Percentiles rank a stretch among this genome's conserved stretches.
Conservation (phyloP, 345 rosid genomes). For the Bretschneidera sinensis region DNA sequence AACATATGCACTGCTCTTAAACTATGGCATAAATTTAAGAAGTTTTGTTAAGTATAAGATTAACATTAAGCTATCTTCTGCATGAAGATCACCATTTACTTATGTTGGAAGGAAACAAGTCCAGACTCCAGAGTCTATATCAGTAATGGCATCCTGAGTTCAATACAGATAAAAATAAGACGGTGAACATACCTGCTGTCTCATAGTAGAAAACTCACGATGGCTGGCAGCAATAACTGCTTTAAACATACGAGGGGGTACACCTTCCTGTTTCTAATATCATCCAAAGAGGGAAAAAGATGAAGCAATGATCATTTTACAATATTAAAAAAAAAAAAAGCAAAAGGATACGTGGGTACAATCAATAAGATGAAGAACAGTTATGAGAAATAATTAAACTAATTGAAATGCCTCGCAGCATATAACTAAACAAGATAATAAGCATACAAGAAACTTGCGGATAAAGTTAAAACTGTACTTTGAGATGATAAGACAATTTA, state of each 20-base stretch:
- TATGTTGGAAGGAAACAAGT: background rate
- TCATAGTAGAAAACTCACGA: slow-evolving; percentile 88
- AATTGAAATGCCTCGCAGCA: background rate
- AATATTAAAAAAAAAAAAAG: background rate
- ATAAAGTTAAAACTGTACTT: slow-evolving; percentile 3
- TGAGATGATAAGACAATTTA: background rate
- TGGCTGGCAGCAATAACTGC: slow-evolving; percentile 93
- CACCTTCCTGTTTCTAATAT: slow-evolving; percentile 82
- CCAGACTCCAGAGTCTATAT: background rate
- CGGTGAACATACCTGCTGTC: slow-evolving; percentile 70
- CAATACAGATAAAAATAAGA: background rate
- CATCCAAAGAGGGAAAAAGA: slow-evolving; percentile 11
- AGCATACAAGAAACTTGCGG: background rate
- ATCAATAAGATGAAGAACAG: background rate
- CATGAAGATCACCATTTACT: background rate
- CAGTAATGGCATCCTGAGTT: no score
- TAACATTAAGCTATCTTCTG: background rate
- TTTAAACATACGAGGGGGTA: slow-evolving; percentile 97
- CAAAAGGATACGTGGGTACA: background rate
- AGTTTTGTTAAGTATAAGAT: background rate
- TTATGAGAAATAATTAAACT: background rate
- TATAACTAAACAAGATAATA: background rate
- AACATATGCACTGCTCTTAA: background rate
- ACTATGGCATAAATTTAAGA: background rate
- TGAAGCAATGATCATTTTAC: background rate